These are phyloP conservation scores for Ceratocystis albifundus DNA, from an alignment of 2,329 filamentous ascomycete species.

Conservation along the genomic window DNA sequence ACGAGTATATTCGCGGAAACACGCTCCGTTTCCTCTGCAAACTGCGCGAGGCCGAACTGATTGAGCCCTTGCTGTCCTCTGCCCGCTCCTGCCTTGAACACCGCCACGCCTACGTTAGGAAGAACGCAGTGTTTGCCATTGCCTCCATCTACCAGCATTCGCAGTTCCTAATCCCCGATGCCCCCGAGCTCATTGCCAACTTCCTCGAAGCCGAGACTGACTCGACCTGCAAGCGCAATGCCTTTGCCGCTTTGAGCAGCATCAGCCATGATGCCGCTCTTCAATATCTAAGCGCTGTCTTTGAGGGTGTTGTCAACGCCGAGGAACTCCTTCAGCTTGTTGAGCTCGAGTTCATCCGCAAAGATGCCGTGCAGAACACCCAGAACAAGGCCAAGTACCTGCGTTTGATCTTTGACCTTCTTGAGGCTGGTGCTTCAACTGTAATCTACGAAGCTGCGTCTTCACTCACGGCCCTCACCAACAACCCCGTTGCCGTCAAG, in stretches of 20 bases:
- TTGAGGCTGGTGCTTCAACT: conserved; percentile 85
- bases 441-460: conserved; percentile 97
- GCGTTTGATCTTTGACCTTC: conserved; percentile 86
- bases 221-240: conserved; percentile 93
- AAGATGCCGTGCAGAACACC: conserved; percentile 87
- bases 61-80: conserved; percentile 88
- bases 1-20: conserved; percentile 96
- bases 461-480: conserved; percentile 83
- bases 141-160: conserved; percentile 87
- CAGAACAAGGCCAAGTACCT: conserved; percentile 95
- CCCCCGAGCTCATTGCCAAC: conserved; percentile 75
- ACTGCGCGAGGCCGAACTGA: conserved; percentile 85
- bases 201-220: conserved; percentile 90
- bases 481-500: conserved; percentile 94
- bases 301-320: conserved; percentile 86
- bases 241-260: conserved; percentile 78
- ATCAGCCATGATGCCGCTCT: conserved; percentile 92
- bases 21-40: conserved; percentile 98
- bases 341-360: conserved; percentile 93
- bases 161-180: conserved; percentile 85
- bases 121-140: conserved; percentile 93
- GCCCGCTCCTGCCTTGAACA: conserved; percentile 88
- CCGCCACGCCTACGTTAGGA: conserved; percentile 92
- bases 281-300: conserved; percentile 74
- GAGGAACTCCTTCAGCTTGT: conserved; percentile 89